Conservation (phyloP, 176 grass and related monocot species). For the Ampelocalamus luodianensis region DNA sequence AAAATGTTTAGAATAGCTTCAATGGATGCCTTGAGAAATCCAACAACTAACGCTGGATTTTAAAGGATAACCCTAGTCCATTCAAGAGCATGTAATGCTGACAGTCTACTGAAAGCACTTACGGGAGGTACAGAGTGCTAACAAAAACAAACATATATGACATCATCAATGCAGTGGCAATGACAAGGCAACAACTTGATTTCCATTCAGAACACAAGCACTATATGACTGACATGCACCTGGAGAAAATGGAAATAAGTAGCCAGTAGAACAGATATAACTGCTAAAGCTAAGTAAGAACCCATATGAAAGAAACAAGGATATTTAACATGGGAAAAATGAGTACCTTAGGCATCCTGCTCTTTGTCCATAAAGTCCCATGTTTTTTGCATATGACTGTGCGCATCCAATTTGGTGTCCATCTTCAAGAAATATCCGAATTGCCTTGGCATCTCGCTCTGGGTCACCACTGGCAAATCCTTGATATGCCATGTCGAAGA, state of each 20-base stretch:
- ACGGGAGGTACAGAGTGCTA: not conserved
- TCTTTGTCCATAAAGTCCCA: constrained; percentile 96
- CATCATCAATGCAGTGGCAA: not conserved
- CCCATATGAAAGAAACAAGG: not conserved
- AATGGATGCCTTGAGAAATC: not conserved
- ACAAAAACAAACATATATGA: not conserved
- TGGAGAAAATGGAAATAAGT: constrained; percentile 19
- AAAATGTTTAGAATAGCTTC: not conserved
- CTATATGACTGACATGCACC: not conserved
- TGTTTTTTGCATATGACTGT: constrained; percentile 92
- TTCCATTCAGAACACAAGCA: not conserved
- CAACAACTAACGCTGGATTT: not conserved
- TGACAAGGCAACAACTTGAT: not conserved
- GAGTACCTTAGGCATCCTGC: constrained; percentile 82
- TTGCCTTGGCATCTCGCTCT: constrained; percentile 89
- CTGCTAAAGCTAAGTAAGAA: not conserved
- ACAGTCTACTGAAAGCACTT: constrained; percentile 2
- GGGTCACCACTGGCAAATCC: constrained; percentile 96
- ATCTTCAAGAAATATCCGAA: constrained; percentile 91
- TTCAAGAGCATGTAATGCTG: not conserved
- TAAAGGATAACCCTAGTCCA: not conserved
- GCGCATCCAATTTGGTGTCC: constrained; percentile 92
- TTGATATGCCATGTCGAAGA: constrained; percentile 99
- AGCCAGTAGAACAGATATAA: not conserved
- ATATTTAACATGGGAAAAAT: not conserved